Base-by-base conservation (phyloP, 129 eudicot species). In the Scalesia atractyloides region DNA sequence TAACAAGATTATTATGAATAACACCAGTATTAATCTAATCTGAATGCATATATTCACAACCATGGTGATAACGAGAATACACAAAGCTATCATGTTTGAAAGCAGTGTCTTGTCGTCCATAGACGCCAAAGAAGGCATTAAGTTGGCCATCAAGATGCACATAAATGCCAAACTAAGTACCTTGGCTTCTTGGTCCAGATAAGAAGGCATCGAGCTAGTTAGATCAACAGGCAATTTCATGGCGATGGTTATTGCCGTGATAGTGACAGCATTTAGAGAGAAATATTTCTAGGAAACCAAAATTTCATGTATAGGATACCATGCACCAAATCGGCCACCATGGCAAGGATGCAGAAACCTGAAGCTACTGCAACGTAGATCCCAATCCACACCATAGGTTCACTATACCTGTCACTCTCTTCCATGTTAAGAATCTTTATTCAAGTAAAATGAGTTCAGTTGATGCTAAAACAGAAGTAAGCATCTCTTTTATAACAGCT, bases 341-440 rank as follows among this genome's bases (percentile, higher is more conserved):
- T 81, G 9, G 81, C 81, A 34, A 84, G 67, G 47, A 64, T 20
- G 60, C 88, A 84, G 14, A 73, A 17, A 0, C 44, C 48, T 1
- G 83, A 80, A 20, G 85, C 88, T 13, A 74, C 72, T 37, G 85
- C 83, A 9, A 84, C 59, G 30, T 84, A 84, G 49, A 69, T 41
- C 49, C 88, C 85, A 20, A 84, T 81, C 78, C 78, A 81, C 46
- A 78, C 72, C 85, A 84, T 64, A 19, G 82, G 80, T 20, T 22
- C 26, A 22, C 26, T 22, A 22, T n/a, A n/a, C n/a, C n/a, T n/a
- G n/a, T n/a, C n/a, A n/a, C n/a, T n/a, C n/a, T n/a, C n/a, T n/a
- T n/a, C n/a, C n/a, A n/a, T n/a, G n/a, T n/a, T n/a, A n/a, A n/a
- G n/a, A n/a, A n/a, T n/a, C n/a, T n/a, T n/a, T n/a, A n/a, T n/a